phyloP scores from a whole-genome alignment of 768 basidiomycete genomes.

The Russula earlei region DNA sequence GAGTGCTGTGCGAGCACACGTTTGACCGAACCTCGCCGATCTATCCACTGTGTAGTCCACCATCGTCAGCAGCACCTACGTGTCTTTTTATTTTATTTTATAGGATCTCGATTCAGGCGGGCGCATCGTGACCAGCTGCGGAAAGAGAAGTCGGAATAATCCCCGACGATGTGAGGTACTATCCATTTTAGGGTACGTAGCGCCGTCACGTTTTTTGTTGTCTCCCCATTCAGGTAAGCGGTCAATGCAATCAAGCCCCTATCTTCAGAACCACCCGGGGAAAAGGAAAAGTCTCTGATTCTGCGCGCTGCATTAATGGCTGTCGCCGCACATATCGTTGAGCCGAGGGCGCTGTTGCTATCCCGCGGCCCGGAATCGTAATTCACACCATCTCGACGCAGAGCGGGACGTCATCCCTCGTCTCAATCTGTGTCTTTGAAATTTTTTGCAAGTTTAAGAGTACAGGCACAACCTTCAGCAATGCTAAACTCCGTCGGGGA shows the following conservation, averaged over 20 bases:
- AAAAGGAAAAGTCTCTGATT: background rate
- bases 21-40: background rate
- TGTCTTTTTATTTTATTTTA: background rate
- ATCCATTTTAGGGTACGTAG: constrained; percentile 7
- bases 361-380: background rate
- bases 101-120: too few species aligned
- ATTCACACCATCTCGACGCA: too few species aligned
- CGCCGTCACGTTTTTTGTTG: constrained; percentile 10
- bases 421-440: background rate
- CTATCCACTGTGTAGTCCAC: background rate
- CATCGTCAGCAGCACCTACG: background rate
- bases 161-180: constrained; percentile 1
- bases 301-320: background rate
- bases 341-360: background rate
- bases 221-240: constrained; percentile 9
- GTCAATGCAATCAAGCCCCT: constrained; percentile 17
- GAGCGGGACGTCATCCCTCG: background rate
- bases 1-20: background rate
- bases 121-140: constrained; percentile 5
- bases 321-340: background rate
- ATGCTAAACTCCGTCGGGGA: background rate
- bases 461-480: background rate
- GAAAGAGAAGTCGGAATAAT: background rate
- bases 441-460: background rate
- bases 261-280: constrained; percentile 9